phyloP scores from a whole-genome alignment of 2,329 filamentous ascomycete species.

The Talaromyces albobiverticillius region DNA sequence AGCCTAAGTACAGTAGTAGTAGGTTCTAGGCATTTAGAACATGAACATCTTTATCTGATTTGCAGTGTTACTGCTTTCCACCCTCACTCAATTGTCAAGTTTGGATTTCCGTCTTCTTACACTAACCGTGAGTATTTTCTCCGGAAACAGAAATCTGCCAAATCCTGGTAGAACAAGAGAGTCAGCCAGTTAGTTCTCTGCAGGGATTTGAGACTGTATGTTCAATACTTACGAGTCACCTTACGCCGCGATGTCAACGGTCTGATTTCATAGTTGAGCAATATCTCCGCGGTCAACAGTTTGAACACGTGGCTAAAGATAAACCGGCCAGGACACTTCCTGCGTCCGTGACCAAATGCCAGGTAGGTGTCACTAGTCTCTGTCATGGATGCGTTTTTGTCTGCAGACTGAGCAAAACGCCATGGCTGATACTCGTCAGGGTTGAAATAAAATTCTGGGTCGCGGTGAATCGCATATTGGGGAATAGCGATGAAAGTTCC shows the following conservation, averaged over 20 bases:
- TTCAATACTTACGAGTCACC: not conserved
- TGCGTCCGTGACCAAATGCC: not conserved
- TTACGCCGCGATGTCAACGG: not conserved
- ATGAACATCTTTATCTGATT: no score
- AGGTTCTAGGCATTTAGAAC: no score
- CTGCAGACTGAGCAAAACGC: not conserved
- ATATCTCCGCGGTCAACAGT: not conserved
- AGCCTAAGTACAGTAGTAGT: no score
- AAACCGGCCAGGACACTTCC: not conserved
- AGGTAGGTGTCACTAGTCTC: not conserved
- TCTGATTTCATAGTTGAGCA: not conserved
- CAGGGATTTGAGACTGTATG: no score
- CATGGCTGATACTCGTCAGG: not conserved
- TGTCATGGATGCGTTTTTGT: not conserved
- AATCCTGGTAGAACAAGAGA: no score
- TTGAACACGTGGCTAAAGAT: not conserved
- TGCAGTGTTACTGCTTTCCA: no score
- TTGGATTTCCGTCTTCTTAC: no score
- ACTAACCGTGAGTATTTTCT: no score
- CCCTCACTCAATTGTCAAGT: no score
- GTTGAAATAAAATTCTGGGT: not conserved
- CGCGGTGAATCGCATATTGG: not conserved
- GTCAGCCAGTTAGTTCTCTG: no score
- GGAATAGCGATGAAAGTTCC: not conserved
- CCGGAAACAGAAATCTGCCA: no score